These are phyloP conservation scores for Castanea crenata DNA, from an alignment of 306 rosid genomes.

Conservation along the genomic window DNA sequence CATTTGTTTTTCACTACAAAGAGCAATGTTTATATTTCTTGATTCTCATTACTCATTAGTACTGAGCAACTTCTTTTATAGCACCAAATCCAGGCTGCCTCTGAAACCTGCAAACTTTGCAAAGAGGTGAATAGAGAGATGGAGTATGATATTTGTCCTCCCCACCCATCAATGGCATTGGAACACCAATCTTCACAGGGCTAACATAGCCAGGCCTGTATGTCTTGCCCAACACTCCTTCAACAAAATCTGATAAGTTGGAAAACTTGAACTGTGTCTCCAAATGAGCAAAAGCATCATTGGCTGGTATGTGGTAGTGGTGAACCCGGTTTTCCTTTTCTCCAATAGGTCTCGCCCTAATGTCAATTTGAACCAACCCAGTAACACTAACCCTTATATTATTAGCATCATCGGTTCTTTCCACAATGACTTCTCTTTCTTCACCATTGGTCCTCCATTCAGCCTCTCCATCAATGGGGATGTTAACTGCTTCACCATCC, in stretches of 20 bases:
- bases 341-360: constrained; percentile 61
- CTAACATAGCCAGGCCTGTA: constrained; percentile 64
- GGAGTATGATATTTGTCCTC: constrained; percentile 61
- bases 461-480: constrained; percentile 51
- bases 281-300: constrained; percentile 70
- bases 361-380: constrained; percentile 58
- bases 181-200: constrained; percentile 68
- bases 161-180: constrained; percentile 83
- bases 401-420: constrained; percentile 65
- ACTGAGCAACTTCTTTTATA: constrained; percentile 43
- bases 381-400: constrained; percentile 48
- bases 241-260: constrained; percentile 44
- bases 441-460: constrained; percentile 55
- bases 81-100: constrained; percentile 37
- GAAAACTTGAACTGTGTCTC: constrained; percentile 68
- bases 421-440: constrained; percentile 55
- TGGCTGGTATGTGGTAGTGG: constrained; percentile 55
- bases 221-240: constrained; percentile 78
- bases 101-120: constrained; percentile 56
- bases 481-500: constrained; percentile 43
- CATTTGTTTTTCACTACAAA: too few species aligned
- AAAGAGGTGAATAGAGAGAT: constrained; percentile 48
- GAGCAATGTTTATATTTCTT: constrained; percentile 1
- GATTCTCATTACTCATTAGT: constrained; percentile 11
- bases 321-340: constrained; percentile 63